phyloP scores from a whole-genome alignment of 1,284 basidiomycete genomes.

The Exobasidium cylindrosporum region DNA sequence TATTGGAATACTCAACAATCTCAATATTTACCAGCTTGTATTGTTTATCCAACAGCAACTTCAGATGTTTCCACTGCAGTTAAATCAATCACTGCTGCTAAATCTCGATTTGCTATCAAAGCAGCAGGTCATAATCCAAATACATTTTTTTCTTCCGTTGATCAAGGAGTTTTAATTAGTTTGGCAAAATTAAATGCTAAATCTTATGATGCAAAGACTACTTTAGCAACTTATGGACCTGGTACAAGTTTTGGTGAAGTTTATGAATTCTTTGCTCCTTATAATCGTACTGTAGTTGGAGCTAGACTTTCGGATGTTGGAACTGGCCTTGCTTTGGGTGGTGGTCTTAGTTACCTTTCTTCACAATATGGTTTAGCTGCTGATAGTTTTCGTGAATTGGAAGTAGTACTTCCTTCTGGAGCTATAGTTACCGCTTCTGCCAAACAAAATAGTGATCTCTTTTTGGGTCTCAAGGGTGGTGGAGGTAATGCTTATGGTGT shows the following conservation, averaged over 20 bases:
- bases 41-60: slow-evolving; percentile 2
- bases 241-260: slow-evolving; percentile 29
- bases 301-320: slow-evolving; percentile 28
- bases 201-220: slow-evolving; percentile 5
- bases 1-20: slow-evolving; percentile 9
- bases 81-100: slow-evolving; percentile 9
- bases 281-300: slow-evolving; percentile 25
- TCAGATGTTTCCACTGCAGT: slow-evolving; percentile 6
- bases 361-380: slow-evolving; percentile 37
- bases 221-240: slow-evolving; percentile 19
- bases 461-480: slow-evolving; percentile 29
- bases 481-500: slow-evolving; percentile 34
- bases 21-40: slow-evolving; percentile 4
- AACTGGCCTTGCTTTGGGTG: slow-evolving; percentile 31
- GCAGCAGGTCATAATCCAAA: slow-evolving; percentile 36
- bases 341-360: slow-evolving; percentile 24
- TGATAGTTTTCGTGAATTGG: slow-evolving; percentile 31
- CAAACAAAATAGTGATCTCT: slow-evolving; percentile 19
- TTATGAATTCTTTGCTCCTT: slow-evolving; percentile 15
- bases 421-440: slow-evolving; percentile 25
- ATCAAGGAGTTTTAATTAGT: slow-evolving; percentile 27
- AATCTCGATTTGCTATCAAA: slow-evolving; percentile 29
- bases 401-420: slow-evolving; percentile 35
- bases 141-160: slow-evolving; percentile 24
- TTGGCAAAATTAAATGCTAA: slow-evolving; percentile 22